Evolutionary conservation across 1,284 basidiomycete genomes (phyloP), one percentile per base, ranked within the genome.

Genomic region (Vanrija humicola): DNA sequence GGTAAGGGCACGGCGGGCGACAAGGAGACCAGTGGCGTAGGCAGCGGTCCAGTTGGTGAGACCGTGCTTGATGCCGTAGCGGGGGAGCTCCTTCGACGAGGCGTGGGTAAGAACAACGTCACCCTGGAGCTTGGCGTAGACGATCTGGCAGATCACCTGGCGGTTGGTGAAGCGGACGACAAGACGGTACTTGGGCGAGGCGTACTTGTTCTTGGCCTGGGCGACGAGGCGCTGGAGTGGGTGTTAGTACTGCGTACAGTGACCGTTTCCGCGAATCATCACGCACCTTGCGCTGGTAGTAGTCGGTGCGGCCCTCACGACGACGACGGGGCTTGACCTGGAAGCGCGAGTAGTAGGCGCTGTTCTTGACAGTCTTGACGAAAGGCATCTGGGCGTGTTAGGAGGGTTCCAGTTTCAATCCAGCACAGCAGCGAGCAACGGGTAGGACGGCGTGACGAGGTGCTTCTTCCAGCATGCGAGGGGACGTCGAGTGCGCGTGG

Each of bases 121-220:
- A 67, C 96, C 96, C 78, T 94, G 90, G 67, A 99, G 83, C 75
- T 96, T 96, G 68, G 96, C 93, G 77, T 97, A 97, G 75, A 93
- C 84, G 70, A 99, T 88, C 80, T 98, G 91, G 67, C 85, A 85
- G 75, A 92, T 90, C 78, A 94, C 84, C 72, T 93, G 85, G 79
- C 83, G 89, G 84, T 96, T 95, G 69, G 90, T 92, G 84, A 97
- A 93, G 69, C 96, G 92, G 72, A 54, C 53, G 43, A 97, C 94
- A 48, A 98, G 86, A 61, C 95, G 90, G 83, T 97, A 98, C 82
- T 98, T 98, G 63, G 93, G 94, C 39, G 92, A 90, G 72, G 96
- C 95, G 82, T 98, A 98, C 84, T 98, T 98, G 88, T 98, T 98
- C 86, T 98, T 99, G 65, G 95, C 93, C 84, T 99, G 96, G 57